Conservation (phyloP, 345 rosid genomes). For the Corymbia maculata region DNA sequence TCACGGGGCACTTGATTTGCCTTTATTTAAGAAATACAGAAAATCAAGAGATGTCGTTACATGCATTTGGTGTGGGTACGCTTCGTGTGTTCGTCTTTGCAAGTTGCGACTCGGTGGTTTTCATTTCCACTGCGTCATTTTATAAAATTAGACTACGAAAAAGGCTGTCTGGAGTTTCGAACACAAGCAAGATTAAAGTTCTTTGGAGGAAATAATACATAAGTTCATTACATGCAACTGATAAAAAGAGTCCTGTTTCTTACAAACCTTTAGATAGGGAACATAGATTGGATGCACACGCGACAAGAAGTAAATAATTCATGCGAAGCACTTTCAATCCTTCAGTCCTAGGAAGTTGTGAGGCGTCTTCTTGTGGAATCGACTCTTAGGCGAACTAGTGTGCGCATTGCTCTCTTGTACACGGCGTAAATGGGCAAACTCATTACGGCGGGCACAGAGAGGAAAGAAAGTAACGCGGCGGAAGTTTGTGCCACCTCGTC, state of each 20-base stretch:
- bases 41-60: too few relatives aligned
- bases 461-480: rapidly evolving
- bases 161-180: background rate
- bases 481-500: rapidly evolving
- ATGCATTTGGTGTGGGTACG: background rate
- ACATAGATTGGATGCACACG: background rate
- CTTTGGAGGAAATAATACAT: background rate
- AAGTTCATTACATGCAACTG: background rate
- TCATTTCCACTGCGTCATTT: background rate
- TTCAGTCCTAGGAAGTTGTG: background rate
- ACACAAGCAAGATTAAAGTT: background rate
- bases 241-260: background rate
- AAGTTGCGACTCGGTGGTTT: background rate
- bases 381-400: rapidly evolving
- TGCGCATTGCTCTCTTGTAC: background rate
- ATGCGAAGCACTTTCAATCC: background rate
- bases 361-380: background rate
- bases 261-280: background rate
- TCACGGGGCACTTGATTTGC: background rate
- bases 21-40: too few relatives aligned
- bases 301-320: too few relatives aligned
- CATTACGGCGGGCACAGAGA: rapidly evolving
- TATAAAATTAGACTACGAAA: background rate
- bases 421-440: rapidly evolving
- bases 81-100: background rate